Conservation (phyloP, 2,329 filamentous ascomycete genomes). For the Orbilia quercus region DNA sequence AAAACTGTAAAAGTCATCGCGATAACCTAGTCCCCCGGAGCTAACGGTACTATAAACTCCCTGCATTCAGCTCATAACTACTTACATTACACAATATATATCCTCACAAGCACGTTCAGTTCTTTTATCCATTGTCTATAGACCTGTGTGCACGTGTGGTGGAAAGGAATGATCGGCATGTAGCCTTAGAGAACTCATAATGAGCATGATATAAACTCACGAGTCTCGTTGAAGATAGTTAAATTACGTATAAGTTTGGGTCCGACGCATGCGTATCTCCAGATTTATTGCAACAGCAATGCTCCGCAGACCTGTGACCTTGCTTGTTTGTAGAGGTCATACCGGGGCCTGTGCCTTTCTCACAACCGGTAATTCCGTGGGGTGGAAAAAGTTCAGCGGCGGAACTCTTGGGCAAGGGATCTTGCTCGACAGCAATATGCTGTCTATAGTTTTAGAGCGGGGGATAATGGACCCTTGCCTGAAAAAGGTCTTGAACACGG, state of each 20-base stretch:
- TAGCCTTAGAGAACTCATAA: not conserved
- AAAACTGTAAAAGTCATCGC: no score
- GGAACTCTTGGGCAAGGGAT: slow-evolving; percentile 16
- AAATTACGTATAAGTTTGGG: no score
- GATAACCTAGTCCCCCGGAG: no score
- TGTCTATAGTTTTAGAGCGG: slow-evolving; percentile 11
- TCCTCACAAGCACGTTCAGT: slow-evolving; percentile 6
- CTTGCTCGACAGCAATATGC: slow-evolving; percentile 10
- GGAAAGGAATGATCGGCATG: not conserved
- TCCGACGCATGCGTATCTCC: not conserved
- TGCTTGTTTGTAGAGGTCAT: not conserved
- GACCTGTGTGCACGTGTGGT: no score
- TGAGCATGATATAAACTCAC: no score
- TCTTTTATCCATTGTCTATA: slow-evolving; percentile 3
- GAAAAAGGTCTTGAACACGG: slow-evolving; percentile 7
- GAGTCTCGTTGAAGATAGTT: not conserved
- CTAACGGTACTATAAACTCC: no score
- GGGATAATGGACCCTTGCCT: slow-evolving; percentile 19
- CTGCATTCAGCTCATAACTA: no score
- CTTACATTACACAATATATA: slow-evolving; percentile 2
- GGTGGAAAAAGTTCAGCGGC: slow-evolving; percentile 12
- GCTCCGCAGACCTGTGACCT: not conserved
- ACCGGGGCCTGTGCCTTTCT: slow-evolving; percentile 10
- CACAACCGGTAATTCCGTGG: slow-evolving; percentile 12
- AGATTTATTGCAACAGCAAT: slow-evolving; percentile 4